These are phyloP conservation scores for Cicer bijugum DNA, from an alignment of 306 rosid species.

Conservation along the genomic window DNA sequence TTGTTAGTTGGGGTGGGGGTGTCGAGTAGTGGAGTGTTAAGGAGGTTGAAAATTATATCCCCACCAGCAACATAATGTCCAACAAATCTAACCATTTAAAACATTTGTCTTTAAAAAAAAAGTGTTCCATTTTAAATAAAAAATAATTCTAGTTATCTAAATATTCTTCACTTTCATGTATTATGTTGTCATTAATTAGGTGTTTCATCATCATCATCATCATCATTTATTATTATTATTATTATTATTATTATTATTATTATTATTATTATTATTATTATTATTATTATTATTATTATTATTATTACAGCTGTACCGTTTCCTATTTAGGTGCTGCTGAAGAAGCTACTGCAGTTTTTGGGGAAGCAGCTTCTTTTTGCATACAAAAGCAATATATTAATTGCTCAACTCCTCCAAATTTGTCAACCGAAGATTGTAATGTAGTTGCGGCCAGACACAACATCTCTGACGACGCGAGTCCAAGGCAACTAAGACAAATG, in stretches of 20 bases:
- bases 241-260: background rate
- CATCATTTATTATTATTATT: background rate
- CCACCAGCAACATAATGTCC: no score
- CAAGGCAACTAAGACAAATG: slow-evolving; percentile 68
- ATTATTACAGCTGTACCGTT: background rate
- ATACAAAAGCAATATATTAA: slow-evolving; percentile 75
- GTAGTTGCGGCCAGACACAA: slow-evolving; percentile 53
- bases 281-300: background rate
- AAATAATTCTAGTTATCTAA: slow-evolving; percentile 9
- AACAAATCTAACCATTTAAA: no score
- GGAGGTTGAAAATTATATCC: no score
- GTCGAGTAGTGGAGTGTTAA: no score
- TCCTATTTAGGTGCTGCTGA: slow-evolving; percentile 80
- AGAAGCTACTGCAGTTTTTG: slow-evolving; percentile 81
- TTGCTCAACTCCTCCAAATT: slow-evolving; percentile 57
- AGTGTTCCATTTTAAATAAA: background rate
- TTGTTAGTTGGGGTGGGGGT: no score
- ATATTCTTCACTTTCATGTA: slow-evolving; percentile 20
- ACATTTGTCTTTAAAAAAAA: no score
- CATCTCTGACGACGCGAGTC: slow-evolving; percentile 62
- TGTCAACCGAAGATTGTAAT: slow-evolving; percentile 56
- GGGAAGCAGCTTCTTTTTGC: slow-evolving; percentile 80
- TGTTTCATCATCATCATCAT: no score
- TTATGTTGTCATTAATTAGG: background rate
- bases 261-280: slow-evolving; percentile 6